phyloP scores from a whole-genome alignment of 2,329 filamentous ascomycete genomes.

The Ceratocystis cubensis region DNA sequence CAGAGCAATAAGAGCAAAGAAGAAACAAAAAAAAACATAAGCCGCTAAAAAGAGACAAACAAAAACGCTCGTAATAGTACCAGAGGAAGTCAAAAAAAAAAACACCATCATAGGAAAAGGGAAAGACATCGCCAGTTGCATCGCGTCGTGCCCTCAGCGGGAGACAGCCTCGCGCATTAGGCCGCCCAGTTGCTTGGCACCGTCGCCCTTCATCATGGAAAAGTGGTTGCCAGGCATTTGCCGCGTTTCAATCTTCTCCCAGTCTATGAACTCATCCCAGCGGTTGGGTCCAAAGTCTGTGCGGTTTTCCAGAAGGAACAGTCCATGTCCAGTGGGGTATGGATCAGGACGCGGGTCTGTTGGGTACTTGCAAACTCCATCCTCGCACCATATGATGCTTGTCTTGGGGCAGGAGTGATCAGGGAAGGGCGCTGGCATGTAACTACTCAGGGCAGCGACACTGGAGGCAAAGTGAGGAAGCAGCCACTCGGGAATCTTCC shows the following conservation, averaged over 20 bases:
- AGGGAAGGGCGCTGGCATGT: slow-evolving; percentile 52
- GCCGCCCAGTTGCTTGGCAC: slow-evolving; percentile 30
- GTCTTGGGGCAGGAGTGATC: slow-evolving; percentile 47
- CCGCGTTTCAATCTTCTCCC: slow-evolving; percentile 47
- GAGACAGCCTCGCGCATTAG: slow-evolving; percentile 29
- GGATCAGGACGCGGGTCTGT: slow-evolving; percentile 52
- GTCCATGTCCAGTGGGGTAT: slow-evolving; percentile 46
- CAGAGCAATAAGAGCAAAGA: too few relatives aligned
- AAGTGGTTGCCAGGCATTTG: slow-evolving; percentile 65
- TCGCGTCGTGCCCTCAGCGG: not conserved
- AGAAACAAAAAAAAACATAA: not conserved
- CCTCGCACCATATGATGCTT: slow-evolving; percentile 57
- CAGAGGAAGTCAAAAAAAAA: slow-evolving; percentile 1
- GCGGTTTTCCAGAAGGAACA: slow-evolving; percentile 61
- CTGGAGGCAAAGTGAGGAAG: slow-evolving; percentile 60
- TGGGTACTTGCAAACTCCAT: slow-evolving; percentile 57
- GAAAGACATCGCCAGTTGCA: not conserved
- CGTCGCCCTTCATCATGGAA: slow-evolving; percentile 57
- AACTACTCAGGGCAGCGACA: slow-evolving; percentile 55
- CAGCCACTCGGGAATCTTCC: slow-evolving; percentile 55
- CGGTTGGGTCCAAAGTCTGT: slow-evolving; percentile 58
- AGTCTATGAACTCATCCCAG: slow-evolving; percentile 54
- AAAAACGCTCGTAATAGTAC: not conserved
- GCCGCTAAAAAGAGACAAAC: slow-evolving; percentile 5
- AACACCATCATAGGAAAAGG: not conserved